phyloP scores from a whole-genome alignment of 768 basidiomycete genomes.

The Leccinum incarnatum region DNA sequence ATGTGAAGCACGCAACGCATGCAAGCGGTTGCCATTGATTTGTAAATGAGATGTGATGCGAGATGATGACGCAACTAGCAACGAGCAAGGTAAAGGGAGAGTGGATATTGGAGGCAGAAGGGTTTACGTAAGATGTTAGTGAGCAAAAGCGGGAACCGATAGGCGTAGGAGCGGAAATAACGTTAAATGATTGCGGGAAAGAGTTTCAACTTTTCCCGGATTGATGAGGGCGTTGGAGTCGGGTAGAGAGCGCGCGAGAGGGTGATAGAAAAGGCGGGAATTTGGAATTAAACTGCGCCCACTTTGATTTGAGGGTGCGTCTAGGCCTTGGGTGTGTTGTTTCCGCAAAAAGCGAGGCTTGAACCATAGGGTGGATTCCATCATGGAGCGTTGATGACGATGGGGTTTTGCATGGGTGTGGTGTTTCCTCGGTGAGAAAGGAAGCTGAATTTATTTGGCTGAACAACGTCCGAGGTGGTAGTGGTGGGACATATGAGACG shows the following conservation, averaged over 20 bases:
- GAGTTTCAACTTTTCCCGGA: constrained; percentile 1
- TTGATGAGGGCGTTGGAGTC: not conserved
- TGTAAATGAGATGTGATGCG: not conserved
- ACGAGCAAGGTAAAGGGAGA: not conserved
- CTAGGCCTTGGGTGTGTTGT: not conserved
- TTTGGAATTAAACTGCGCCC: not conserved
- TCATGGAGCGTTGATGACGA: not conserved
- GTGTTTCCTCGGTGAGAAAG: not conserved
- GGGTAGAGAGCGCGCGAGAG: constrained; percentile 5
- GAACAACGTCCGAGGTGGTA: not conserved
- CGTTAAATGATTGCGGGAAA: constrained; percentile 9
- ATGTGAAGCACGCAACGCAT: not conserved
- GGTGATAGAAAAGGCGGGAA: not conserved
- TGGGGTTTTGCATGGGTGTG: too few species aligned
- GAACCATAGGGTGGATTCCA: not conserved
- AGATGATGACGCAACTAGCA: not conserved
- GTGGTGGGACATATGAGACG: not conserved
- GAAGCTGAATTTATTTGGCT: not conserved
- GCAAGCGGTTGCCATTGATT: not conserved
- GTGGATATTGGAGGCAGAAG: not conserved
- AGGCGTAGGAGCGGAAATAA: constrained; percentile 4
- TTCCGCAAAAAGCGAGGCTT: not conserved
- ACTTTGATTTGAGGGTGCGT: not conserved
- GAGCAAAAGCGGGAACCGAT: constrained; percentile 4
- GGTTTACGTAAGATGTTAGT: not conserved